Conservation (phyloP, 164 flowering plant species). For the Santalum album region DNA sequence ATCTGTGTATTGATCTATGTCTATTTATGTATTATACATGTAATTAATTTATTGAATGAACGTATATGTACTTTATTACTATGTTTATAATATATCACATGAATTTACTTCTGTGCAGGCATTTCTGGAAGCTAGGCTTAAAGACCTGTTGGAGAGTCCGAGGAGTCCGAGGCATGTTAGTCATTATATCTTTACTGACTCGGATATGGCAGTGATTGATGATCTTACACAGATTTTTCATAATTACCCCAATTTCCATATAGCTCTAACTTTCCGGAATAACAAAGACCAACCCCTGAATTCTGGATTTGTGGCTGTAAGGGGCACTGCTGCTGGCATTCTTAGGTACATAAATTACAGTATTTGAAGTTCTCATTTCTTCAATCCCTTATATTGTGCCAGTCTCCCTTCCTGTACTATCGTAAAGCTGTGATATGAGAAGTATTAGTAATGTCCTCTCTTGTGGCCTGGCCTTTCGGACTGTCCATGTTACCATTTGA, state of each 20-base stretch:
- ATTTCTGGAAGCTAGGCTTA: slow-evolving; percentile 50
- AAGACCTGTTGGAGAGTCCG: slow-evolving; percentile 24
- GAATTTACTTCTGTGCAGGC: slow-evolving; percentile 32
- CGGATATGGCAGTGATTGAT: slow-evolving; percentile 84
- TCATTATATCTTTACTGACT: slow-evolving; percentile 87
- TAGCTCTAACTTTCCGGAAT: slow-evolving; percentile 89
- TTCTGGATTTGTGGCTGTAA: slow-evolving; percentile 93
- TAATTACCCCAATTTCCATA: slow-evolving; percentile 48
- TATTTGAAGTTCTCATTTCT: background rate
- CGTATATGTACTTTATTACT: too few relatives aligned
- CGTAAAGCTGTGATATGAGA: too few relatives aligned
- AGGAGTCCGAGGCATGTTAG: slow-evolving; percentile 20
- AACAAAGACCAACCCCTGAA: slow-evolving; percentile 91
- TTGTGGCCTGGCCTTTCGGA: too few relatives aligned
- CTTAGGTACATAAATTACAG: slow-evolving; percentile 31
- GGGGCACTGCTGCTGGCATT: slow-evolving; percentile 69
- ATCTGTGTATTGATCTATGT: too few relatives aligned
- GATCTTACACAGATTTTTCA: slow-evolving; percentile 61
- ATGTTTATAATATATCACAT: too few relatives aligned
- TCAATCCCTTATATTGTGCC: background rate
- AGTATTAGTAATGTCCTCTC: too few relatives aligned
- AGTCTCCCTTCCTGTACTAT: too few relatives aligned
- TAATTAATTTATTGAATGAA: too few relatives aligned
- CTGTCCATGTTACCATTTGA: too few relatives aligned
- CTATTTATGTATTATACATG: too few relatives aligned